Evolutionary conservation across 768 basidiomycete genomes (phyloP), one percentile per base, ranked within the genome.

Genomic region (Coprinopsis sp.): DNA sequence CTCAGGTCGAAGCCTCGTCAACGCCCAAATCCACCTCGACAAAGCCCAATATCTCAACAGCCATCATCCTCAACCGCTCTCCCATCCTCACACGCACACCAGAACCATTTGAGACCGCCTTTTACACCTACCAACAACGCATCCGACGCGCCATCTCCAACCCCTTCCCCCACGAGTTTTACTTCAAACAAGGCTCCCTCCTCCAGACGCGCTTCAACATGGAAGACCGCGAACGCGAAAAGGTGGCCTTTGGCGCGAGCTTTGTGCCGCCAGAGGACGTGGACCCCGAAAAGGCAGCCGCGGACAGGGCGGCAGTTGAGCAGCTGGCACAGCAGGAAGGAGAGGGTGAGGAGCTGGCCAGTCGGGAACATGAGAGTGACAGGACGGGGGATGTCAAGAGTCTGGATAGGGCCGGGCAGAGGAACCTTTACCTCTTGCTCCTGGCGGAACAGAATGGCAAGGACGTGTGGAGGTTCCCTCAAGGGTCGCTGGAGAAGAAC

Each of bases 181-280:
- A 94, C 70, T 95, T 95, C 76, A 92, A 92, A 66, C 83, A 83
- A 40, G 93, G 93, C 7, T 88, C 92, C 0, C 72, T 89, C 13
- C 77, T 93, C 24, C 86, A 93, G 62, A 80, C 82, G 12, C 78
- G 87, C 30, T 95, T 91, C 65, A 81, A 74, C 38, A 64, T 79
- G 40, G 86, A 92, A 59, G 86, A 93, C 58, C 76, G 79, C 37
- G 69, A 74, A 49, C 77, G 87, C 40, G 91, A 93, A 57, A 68
- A 71, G 30, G 70, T 73, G 43, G 82, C 86, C 1, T 97, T 91
- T 64, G 91, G 92, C 0, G 68, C 73, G 0, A 68, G 64, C 3
- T 81, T 88, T 54, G 75, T 71, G 12, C 55, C 65, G 42, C 66
- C 73, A 30, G 70, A 75, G 23, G 71, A 76, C 50, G 57, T 67